A percentile compares a stretch with the other conserved stretches of the same genome.
Evolutionary conservation across 345 rosid species (phyloP).

Genomic region (Corchorus olitorius): DNA sequence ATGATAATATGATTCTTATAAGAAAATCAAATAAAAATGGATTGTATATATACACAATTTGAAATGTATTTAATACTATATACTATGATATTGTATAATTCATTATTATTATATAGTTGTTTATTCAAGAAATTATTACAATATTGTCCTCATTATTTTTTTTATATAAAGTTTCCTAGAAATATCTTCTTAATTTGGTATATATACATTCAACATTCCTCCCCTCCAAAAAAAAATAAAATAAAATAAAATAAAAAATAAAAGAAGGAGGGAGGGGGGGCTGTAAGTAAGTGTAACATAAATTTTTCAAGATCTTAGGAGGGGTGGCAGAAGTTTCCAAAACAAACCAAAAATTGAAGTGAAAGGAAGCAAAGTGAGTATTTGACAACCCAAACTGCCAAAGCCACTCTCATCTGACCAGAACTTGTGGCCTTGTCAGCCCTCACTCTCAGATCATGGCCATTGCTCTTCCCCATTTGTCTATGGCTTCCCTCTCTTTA

Average conservation of each 20-base stretch:
- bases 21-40: too few species aligned
- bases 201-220: too few species aligned
- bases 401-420: slow-evolving; percentile 38
- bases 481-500: slow-evolving; percentile 30
- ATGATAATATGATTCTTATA: too few species aligned
- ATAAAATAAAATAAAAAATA: not conserved
- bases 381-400: slow-evolving; percentile 35
- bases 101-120: too few species aligned
- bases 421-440: slow-evolving; percentile 55
- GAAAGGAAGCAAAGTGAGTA: slow-evolving; percentile 28
- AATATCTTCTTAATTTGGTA: too few species aligned
- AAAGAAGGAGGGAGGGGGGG: not conserved
- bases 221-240: too few species aligned
- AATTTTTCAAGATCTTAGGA: slow-evolving; percentile 4
- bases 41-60: too few species aligned
- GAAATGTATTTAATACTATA: too few species aligned
- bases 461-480: slow-evolving; percentile 31
- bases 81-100: too few species aligned
- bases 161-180: too few species aligned
- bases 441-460: slow-evolving; percentile 40
- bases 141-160: too few species aligned
- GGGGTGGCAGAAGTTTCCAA: slow-evolving; percentile 23
- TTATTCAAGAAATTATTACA: too few species aligned
- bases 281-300: not conserved
- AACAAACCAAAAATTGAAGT: slow-evolving; percentile 17